phyloP scores from a whole-genome alignment of 495 filamentous ascomycete genomes.

The Penicillium lividum region DNA sequence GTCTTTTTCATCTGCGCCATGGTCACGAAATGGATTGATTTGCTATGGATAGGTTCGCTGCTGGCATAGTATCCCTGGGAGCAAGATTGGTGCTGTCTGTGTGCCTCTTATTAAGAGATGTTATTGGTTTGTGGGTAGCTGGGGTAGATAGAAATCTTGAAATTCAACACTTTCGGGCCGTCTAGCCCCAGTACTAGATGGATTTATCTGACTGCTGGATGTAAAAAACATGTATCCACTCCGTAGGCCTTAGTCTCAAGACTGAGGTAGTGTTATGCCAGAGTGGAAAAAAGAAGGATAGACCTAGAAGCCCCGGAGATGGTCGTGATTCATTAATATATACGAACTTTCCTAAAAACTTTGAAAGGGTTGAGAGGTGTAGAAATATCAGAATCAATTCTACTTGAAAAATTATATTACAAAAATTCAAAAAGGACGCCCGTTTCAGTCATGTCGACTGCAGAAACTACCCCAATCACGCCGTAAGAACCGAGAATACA shows the following conservation, averaged over 20 bases:
- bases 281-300: too few species aligned
- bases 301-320: too few species aligned
- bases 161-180: conserved; percentile 20
- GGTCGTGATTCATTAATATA: too few species aligned
- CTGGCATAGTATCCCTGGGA: not conserved
- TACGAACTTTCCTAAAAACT: too few species aligned
- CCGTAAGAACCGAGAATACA: not conserved
- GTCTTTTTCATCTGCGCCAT: conserved; percentile 17
- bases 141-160: conserved; percentile 13
- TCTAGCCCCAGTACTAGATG: not conserved
- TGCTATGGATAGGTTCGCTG: not conserved
- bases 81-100: not conserved
- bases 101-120: not conserved
- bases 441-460: not conserved
- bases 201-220: too few species aligned
- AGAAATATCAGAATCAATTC: not conserved
- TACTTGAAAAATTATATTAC: not conserved
- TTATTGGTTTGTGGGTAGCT: conserved; percentile 8
- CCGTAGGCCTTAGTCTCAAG: too few species aligned
- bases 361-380: not conserved
- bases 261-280: too few species aligned
- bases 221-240: too few species aligned
- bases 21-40: conserved; percentile 11
- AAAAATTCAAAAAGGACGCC: not conserved
- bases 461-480: conserved; percentile 2